Evolutionary conservation across 805 yeast species (phyloP).

Genomic region (Ogataea philodendri): DNA sequence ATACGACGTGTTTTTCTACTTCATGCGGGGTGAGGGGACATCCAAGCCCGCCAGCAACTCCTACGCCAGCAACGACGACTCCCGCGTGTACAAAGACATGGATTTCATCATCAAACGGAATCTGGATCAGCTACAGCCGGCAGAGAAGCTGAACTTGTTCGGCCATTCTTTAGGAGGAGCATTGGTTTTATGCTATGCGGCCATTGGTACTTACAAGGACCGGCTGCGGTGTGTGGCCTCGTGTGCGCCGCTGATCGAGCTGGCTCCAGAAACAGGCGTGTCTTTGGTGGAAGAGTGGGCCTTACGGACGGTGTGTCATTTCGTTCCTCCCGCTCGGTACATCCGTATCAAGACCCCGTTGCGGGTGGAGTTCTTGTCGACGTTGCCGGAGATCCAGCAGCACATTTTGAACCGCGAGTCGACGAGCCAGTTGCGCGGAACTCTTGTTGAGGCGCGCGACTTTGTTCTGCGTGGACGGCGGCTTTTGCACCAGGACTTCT

Average conservation of each 20-base stretch:
- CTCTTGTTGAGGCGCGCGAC: conserved; percentile 55
- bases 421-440: conserved; percentile 47
- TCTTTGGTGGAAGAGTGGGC: conserved; percentile 39
- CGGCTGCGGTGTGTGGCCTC: conserved; percentile 46
- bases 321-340: conserved; percentile 46
- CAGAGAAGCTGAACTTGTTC: conserved; percentile 47
- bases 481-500: conserved; percentile 40
- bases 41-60: conserved; percentile 50
- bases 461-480: conserved; percentile 61
- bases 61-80: conserved; percentile 58
- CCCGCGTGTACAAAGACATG: conserved; percentile 55
- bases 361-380: conserved; percentile 52
- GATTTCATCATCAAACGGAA: conserved; percentile 52
- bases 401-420: conserved; percentile 44
- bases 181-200: conserved; percentile 59
- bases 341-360: conserved; percentile 50
- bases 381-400: conserved; percentile 44
- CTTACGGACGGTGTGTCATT: conserved; percentile 40
- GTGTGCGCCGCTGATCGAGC: conserved; percentile 57
- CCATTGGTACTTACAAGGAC: conserved; percentile 49
- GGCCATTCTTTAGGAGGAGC: conserved; percentile 89
- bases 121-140: conserved; percentile 33
- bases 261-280: conserved; percentile 63
- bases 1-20: conserved; percentile 65
- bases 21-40: conserved; percentile 74